Percentiles rank a stretch among this genome's conserved stretches.
Evolutionary conservation across 345 rosid genomes (phyloP).

Genomic region (Eutrema japonicum): DNA sequence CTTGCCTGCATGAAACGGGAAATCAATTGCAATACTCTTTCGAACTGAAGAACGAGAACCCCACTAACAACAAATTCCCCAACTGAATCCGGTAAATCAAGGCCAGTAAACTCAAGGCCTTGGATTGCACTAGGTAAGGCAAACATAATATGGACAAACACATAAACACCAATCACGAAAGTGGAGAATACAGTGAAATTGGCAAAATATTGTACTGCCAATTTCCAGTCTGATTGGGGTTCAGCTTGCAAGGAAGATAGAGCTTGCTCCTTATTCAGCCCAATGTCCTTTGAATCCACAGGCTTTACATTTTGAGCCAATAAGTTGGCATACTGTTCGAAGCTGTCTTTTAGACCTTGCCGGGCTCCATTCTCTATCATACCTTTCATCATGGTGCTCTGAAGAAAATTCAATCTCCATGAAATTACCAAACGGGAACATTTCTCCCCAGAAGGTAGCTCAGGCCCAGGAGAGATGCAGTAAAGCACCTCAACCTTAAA

Average conservation of each 20-base stretch:
- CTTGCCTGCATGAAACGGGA: constrained; percentile 93
- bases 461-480: constrained; percentile 79
- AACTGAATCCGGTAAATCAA: constrained; percentile 91
- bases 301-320: constrained; percentile 71
- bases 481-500: constrained; percentile 73
- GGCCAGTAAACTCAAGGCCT: constrained; percentile 93
- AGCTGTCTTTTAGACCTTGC: constrained; percentile 81
- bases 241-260: constrained; percentile 85
- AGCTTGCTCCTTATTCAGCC: constrained; percentile 78
- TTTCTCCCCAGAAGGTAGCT: constrained; percentile 74
- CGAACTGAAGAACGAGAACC: constrained; percentile 78
- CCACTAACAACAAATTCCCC: constrained; percentile 87
- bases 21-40: constrained; percentile 63
- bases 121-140: constrained; percentile 65
- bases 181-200: constrained; percentile 82
- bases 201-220: constrained; percentile 80
- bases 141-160: constrained; percentile 69
- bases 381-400: constrained; percentile 91
- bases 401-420: constrained; percentile 87
- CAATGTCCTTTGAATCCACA: constrained; percentile 81
- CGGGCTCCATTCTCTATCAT: constrained; percentile 96
- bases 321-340: constrained; percentile 64
- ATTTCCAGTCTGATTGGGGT: constrained; percentile 82
- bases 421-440: constrained; percentile 82
- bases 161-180: constrained; percentile 68